A percentile compares a stretch with the other conserved stretches of the same genome.
Evolutionary conservation across 1,139 yeast species (phyloP).

Genomic region (Sugiyamaella xylanicola): DNA sequence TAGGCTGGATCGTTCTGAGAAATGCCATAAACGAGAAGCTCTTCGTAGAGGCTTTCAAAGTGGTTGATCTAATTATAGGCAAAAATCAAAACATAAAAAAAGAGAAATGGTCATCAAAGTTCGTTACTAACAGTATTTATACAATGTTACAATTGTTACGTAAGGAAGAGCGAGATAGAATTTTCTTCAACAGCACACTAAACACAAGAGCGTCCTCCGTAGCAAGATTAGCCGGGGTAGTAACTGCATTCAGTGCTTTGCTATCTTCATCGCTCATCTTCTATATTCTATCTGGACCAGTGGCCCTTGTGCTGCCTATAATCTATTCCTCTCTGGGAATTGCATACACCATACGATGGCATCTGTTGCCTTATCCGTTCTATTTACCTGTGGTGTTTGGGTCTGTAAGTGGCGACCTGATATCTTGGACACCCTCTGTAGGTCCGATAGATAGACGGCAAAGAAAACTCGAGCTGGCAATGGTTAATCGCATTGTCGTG

Average conservation of each 20-base stretch:
- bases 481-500: conserved; percentile 28
- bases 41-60: conserved; percentile 17
- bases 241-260: neutral
- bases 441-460: conserved; percentile 16
- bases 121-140: neutral
- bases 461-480: conserved; percentile 23
- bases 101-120: neutral
- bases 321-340: conserved; percentile 8
- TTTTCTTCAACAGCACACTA: too few species aligned
- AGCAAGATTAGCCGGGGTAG: neutral
- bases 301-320: conserved; percentile 5
- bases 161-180: too few species aligned
- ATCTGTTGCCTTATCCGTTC: conserved; percentile 4
- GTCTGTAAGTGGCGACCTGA: conserved; percentile 11
- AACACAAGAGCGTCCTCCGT: neutral
- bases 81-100: neutral
- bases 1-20: conserved; percentile 18
- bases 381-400: conserved; percentile 6
- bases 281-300: conserved; percentile 2
- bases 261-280: neutral
- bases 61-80: conserved; percentile 9
- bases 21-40: conserved; percentile 17
- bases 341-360: conserved; percentile 9
- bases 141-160: too few species aligned
- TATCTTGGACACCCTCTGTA: conserved; percentile 21